Conservation (phyloP, 2,329 filamentous ascomycete species). For the Fusarium tricinctum region DNA sequence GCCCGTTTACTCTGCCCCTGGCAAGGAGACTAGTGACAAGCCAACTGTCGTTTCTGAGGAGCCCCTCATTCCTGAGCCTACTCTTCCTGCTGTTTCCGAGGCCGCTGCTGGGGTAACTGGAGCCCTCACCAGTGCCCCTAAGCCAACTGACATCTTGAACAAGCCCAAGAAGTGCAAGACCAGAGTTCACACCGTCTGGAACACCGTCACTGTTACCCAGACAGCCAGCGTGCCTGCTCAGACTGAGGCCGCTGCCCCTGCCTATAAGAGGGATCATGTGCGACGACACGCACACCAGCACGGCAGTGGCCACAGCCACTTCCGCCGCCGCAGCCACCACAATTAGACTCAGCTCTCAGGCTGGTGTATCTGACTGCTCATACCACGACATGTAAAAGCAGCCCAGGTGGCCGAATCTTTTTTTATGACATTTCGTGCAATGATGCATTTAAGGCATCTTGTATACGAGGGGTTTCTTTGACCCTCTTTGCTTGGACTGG, state of each 20-base stretch:
- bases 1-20: constrained; percentile 4
- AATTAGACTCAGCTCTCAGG: constrained; percentile 38
- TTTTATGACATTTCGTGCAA: constrained; percentile 27
- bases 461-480: constrained; percentile 12
- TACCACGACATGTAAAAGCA: constrained; percentile 15
- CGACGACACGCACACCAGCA: constrained; percentile 58
- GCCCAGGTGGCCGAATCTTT: background rate
- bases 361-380: constrained; percentile 31
- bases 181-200: constrained; percentile 58
- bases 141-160: constrained; percentile 38
- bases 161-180: constrained; percentile 48
- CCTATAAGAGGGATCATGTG: constrained; percentile 45
- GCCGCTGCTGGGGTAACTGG: constrained; percentile 31
- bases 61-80: constrained; percentile 17
- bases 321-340: constrained; percentile 49
- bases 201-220: constrained; percentile 62
- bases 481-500: constrained; percentile 23
- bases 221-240: constrained; percentile 42
- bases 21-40: constrained; percentile 1
- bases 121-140: constrained; percentile 22
- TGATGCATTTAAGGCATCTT: constrained; percentile 34
- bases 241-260: constrained; percentile 26
- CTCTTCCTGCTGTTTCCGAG: constrained; percentile 35
- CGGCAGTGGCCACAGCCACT: constrained; percentile 33
- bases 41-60: constrained; percentile 18